Conservation (phyloP, 441 rosid species). For the Jatropha multifida region DNA sequence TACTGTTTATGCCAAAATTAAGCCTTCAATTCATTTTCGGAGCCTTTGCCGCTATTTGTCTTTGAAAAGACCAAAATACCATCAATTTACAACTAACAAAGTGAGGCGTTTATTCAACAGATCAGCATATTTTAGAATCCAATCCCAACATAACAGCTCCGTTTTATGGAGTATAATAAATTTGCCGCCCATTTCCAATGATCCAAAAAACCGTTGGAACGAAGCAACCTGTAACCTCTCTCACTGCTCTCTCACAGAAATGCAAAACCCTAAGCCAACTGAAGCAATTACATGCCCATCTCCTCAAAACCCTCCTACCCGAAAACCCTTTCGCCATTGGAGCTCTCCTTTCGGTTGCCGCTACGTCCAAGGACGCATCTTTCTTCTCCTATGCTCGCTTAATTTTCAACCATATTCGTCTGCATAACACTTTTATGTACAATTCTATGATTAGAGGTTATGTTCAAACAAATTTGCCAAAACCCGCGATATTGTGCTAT, state of each 20-base stretch:
- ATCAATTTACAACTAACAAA: too few relatives aligned
- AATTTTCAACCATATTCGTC: constrained; percentile 25
- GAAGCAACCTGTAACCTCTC: neutral
- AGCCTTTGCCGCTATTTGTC: too few relatives aligned
- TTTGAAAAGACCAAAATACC: too few relatives aligned
- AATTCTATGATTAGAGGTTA: constrained; percentile 38
- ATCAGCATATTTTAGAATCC: too few relatives aligned
- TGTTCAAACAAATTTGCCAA: constrained; percentile 24
- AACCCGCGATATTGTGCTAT: constrained; percentile 25
- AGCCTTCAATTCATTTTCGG: too few relatives aligned
- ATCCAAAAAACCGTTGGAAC: constrained; percentile 15
- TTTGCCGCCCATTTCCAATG: constrained; percentile 24
- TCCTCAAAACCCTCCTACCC: constrained; percentile 26
- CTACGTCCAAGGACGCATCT: constrained; percentile 21
- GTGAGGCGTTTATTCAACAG: too few relatives aligned
- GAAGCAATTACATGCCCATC: constrained; percentile 37
- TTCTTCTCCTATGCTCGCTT: constrained; percentile 33
- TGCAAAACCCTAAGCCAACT: constrained; percentile 35
- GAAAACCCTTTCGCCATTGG: constrained; percentile 29
- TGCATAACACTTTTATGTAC: constrained; percentile 32
- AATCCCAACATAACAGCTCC: too few relatives aligned
- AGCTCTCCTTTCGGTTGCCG: constrained; percentile 30
- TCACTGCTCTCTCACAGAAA: constrained; percentile 16
- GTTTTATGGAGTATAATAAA: neutral
- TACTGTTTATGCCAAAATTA: too few relatives aligned